phyloP scores from a whole-genome alignment of 148 eudicot genomes.

The Rheum nobile region DNA sequence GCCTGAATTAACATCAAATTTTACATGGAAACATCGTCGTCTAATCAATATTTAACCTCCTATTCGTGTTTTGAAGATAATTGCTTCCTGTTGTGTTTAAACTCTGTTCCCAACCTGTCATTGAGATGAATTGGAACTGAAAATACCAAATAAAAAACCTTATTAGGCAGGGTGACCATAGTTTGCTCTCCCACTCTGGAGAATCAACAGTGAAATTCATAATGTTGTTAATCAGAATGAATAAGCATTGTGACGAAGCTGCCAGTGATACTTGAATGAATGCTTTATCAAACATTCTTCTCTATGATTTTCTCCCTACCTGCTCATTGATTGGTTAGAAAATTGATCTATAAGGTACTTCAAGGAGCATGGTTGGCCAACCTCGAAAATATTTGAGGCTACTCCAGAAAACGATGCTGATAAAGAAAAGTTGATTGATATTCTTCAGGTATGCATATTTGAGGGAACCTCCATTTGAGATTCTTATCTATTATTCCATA shows the following conservation, averaged over 20 bases:
- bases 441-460: conserved; percentile 49
- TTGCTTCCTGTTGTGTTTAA: neutral
- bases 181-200: neutral
- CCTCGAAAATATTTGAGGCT: conserved; percentile 47
- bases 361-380: conserved; percentile 96
- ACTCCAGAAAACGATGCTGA: conserved; percentile 61
- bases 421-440: conserved; percentile 64
- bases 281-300: neutral
- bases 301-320: neutral
- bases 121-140: neutral
- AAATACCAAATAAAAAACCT: neutral
- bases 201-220: neutral
- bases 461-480: neutral
- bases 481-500: neutral
- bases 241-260: neutral
- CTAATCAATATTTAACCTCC: neutral
- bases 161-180: neutral
- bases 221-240: neutral
- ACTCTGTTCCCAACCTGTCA: neutral
- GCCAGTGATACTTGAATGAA: neutral
- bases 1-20: too few relatives aligned
- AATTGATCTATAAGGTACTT: conserved; percentile 51
- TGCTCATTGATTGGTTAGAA: conserved; percentile 19
- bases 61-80: neutral
- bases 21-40: neutral